phyloP scores from a whole-genome alignment of 305 asterid species.

The Fraxinus greggii region DNA sequence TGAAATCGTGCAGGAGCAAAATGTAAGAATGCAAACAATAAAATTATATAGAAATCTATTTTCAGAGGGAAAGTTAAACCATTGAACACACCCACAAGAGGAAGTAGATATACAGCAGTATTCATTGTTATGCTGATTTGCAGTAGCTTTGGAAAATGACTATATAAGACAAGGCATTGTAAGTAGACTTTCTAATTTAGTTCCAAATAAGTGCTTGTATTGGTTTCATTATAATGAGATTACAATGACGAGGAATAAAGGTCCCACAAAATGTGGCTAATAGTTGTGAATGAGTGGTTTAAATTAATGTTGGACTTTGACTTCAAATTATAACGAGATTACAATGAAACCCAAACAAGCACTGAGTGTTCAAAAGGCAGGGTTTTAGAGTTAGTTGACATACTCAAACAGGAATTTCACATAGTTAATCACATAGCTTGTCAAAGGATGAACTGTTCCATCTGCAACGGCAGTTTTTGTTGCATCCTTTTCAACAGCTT shows the following conservation, averaged over 20 bases:
- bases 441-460: constrained; percentile 97
- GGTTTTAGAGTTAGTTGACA: constrained; percentile 33
- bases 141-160: background rate
- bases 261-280: background rate
- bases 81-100: background rate
- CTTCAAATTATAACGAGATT: background rate
- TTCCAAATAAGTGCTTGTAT: background rate
- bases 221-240: background rate
- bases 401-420: constrained; percentile 96
- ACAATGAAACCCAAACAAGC: background rate
- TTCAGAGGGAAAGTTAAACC: background rate
- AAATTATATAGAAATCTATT: background rate
- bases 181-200: background rate
- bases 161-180: background rate
- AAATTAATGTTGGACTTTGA: background rate
- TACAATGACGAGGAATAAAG: background rate
- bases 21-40: background rate
- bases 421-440: constrained; percentile 96
- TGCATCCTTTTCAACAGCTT: constrained; percentile 98
- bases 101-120: background rate
- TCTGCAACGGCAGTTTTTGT: constrained; percentile 95
- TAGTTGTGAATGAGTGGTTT: background rate
- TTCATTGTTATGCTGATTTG: background rate
- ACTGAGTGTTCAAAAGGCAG: background rate
- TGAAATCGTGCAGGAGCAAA: background rate